Conservation (phyloP, 2,329 filamentous ascomycete species). For the Curvularia hawaiiensis region DNA sequence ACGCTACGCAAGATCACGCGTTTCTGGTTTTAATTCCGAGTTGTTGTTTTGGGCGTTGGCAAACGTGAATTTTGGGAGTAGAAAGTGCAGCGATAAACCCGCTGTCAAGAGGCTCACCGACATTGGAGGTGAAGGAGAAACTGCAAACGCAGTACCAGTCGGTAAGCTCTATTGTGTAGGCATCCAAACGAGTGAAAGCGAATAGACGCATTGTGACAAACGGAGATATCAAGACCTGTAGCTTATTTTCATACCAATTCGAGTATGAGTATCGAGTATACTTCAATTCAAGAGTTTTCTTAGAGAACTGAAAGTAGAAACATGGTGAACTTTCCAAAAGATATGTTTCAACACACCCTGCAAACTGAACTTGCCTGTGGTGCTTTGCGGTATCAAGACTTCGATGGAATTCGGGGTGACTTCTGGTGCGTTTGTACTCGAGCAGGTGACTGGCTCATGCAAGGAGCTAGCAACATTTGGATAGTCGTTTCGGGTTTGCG, state of each 20-base stretch:
- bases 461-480: not conserved
- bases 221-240: not conserved
- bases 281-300: not conserved
- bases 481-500: not conserved
- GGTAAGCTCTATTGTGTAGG: not conserved
- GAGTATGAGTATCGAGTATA: not conserved
- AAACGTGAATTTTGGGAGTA: not conserved
- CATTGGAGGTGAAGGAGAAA: constrained; percentile 6
- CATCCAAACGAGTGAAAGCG: not conserved
- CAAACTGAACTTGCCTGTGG: not conserved
- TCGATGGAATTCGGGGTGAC: not conserved
- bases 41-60: not conserved
- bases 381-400: not conserved
- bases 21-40: not conserved
- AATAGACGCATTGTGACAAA: not conserved
- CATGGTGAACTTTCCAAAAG: not conserved
- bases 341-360: not conserved
- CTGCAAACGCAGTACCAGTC: not conserved
- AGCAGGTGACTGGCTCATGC: not conserved
- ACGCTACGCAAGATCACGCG: not conserved
- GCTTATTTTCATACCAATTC: not conserved
- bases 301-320: not conserved
- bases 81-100: not conserved
- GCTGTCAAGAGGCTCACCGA: constrained; percentile 2
- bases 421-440: not conserved